Conservation (phyloP, 257 asterid genomes). For the Gardenia jasminoides region DNA sequence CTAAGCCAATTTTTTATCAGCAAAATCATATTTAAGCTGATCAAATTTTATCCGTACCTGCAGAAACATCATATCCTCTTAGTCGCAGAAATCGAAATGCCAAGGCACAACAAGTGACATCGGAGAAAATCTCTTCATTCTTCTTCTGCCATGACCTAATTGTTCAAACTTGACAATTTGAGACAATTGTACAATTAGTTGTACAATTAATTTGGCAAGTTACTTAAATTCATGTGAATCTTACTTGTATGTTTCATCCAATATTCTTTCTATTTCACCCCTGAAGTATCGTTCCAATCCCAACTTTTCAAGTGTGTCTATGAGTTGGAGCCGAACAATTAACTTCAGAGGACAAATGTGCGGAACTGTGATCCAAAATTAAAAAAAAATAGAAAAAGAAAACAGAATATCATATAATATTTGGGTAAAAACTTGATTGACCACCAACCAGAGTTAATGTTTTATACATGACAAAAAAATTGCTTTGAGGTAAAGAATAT, state of each 20-base stretch:
- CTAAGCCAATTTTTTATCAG: neutral
- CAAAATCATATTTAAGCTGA: neutral
- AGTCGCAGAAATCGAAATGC: conserved; percentile 44
- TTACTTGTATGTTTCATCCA: conserved; percentile 34
- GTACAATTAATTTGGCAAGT: neutral
- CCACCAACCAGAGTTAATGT: too few relatives aligned
- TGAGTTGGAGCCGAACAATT: conserved; percentile 20
- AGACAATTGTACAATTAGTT: too few relatives aligned
- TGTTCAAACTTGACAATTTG: neutral
- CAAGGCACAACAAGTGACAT: conserved; percentile 29
- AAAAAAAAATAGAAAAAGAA: neutral
- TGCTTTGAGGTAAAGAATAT: too few relatives aligned
- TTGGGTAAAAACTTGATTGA: neutral
- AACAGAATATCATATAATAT: neutral
- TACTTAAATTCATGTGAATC: neutral
- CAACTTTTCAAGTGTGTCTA: conserved; percentile 30
- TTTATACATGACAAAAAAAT: too few relatives aligned
- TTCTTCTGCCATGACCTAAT: conserved; percentile 32
- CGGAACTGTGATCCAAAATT: conserved; percentile 20
- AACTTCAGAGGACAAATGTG: conserved; percentile 22
- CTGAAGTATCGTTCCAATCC: conserved; percentile 30
- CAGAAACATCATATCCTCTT: conserved; percentile 30
- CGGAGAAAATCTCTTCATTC: conserved; percentile 22
- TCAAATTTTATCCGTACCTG: conserved; percentile 16
- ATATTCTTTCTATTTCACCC: conserved; percentile 11